Evolutionary conservation across 2,329 filamentous ascomycete genomes (phyloP), one percentile per base, ranked within the genome.

Genomic region (Hymenoscyphus infarciens): DNA sequence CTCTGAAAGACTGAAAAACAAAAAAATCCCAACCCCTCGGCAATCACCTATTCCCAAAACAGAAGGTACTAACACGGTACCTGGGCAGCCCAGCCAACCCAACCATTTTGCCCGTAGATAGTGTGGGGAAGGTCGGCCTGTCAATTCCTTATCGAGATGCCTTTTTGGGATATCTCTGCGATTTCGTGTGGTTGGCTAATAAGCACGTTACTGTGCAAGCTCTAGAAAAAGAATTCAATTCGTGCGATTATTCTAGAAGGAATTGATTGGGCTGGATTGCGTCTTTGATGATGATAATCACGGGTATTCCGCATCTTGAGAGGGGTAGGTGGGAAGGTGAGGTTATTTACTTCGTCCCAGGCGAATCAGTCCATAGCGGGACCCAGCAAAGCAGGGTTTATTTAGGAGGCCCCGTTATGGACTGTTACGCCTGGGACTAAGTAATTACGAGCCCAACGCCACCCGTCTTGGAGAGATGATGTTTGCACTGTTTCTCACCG

Each of bases 91-190:
- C 13, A 31, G 16, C 38, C 13, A 31, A 5, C 38, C 38, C 16
- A 39, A 39, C 38, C 38, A 5, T 31, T 31, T 5, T 31, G 29
- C 29, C 29, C 29, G 29, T 31, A 31, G 29, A 1, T 31, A 39
- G 10, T 39, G 38, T 39, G 38, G 38, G 38, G 38, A 39, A 39
- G 38, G 38, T 16, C 38, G 38, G 38, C 38, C 4, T 16, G 38
- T 13, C 38, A 38, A 5, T 27, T 53, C 52, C 29, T 56, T 56
- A 56, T 56, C 53, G 4, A 62, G 60, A 58, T 62, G 27, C 55
- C 59, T 56, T 31, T 55, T 31, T 45, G 33, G 35, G 55, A 25
- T 25, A 58, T 19, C 15, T 31, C 15, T 29, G 49, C 49, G 56
- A 35, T 13, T 56, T 39, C n/a, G 39, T 19, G 42, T 42, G n/a